A percentile compares a stretch with the other conserved stretches of the same genome.
phyloP scores from a whole-genome alignment of 345 rosid species.

The Gossypium rotundifolium region DNA sequence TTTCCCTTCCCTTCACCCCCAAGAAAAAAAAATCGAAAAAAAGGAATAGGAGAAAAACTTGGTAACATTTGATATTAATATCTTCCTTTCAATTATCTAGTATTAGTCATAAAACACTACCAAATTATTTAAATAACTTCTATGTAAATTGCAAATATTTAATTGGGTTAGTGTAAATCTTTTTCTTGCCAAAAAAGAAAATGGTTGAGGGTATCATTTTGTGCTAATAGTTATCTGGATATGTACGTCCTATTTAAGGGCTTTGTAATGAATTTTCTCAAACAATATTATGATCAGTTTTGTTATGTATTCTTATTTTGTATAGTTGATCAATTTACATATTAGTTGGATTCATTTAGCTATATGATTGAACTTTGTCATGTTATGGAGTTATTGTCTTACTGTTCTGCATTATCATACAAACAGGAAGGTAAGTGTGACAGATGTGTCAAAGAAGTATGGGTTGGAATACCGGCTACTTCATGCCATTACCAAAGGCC shows the following conservation, averaged over 20 bases:
- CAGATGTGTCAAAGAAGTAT: conserved; percentile 70
- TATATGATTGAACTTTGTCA: background rate
- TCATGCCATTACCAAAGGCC: conserved; percentile 51
- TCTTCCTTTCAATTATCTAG: background rate
- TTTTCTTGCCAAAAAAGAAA: background rate
- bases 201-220: background rate
- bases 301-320: background rate
- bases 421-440: conserved; percentile 62
- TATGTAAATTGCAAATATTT: background rate
- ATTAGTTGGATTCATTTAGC: background rate
- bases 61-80: background rate
- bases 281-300: background rate
- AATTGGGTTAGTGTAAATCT: background rate
- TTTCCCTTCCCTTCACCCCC: too few relatives aligned
- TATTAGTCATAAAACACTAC: background rate
- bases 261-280: background rate
- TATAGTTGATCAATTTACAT: background rate
- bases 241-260: background rate
- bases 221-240: background rate
- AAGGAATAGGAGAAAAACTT: background rate
- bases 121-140: background rate
- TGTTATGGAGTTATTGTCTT: background rate
- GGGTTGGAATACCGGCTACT: conserved; percentile 57
- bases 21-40: background rate
- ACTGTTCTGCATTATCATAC: background rate